Percentiles rank a stretch among this genome's conserved stretches.
These are phyloP conservation scores for Mallotus nudiflorus DNA, from an alignment of 345 rosid genomes.

Conservation along the genomic window DNA sequence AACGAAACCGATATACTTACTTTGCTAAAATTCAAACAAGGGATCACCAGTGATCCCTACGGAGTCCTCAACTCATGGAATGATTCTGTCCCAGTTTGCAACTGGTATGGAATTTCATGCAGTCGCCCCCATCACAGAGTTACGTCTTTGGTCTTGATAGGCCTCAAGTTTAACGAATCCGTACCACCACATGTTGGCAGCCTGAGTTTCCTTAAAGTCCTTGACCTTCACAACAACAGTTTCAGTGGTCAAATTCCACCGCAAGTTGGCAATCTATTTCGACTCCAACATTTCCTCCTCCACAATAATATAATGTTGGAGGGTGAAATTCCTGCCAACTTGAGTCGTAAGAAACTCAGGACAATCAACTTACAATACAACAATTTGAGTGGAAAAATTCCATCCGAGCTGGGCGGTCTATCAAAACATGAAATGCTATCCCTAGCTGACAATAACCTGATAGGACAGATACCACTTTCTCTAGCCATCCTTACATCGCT, in stretches of 20 bases:
- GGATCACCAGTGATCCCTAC: conserved; percentile 19
- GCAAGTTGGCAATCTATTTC: conserved; percentile 8
- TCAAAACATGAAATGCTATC: conserved; percentile 10
- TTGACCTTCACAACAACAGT: conserved; percentile 13
- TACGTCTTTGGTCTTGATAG: conserved; percentile 1
- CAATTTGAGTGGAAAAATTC: conserved; percentile 15
- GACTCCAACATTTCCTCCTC: background rate
- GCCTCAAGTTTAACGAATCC: conserved; percentile 7
- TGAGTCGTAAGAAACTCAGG: conserved; percentile 7
- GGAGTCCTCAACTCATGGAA: conserved; percentile 19
- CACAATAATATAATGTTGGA: conserved; percentile 2
- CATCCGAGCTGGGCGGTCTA: conserved; percentile 14
- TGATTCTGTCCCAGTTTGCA: conserved; percentile 16
- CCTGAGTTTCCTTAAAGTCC: no score
- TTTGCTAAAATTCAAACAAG: no score
- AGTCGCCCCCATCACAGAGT: background rate
- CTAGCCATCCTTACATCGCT: no score
- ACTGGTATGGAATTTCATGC: conserved; percentile 11
- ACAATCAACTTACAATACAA: background rate
- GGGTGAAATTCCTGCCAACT: no score
- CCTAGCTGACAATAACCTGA: conserved; percentile 11
- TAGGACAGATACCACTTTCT: conserved; percentile 23
- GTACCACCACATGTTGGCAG: no score
- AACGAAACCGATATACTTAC: no score
- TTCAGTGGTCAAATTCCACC: conserved; percentile 6